A percentile compares a stretch with the other conserved stretches of the same genome.
Evolutionary conservation across 768 basidiomycete species (phyloP).

Genomic region (Hydnomerulius pinastri): DNA sequence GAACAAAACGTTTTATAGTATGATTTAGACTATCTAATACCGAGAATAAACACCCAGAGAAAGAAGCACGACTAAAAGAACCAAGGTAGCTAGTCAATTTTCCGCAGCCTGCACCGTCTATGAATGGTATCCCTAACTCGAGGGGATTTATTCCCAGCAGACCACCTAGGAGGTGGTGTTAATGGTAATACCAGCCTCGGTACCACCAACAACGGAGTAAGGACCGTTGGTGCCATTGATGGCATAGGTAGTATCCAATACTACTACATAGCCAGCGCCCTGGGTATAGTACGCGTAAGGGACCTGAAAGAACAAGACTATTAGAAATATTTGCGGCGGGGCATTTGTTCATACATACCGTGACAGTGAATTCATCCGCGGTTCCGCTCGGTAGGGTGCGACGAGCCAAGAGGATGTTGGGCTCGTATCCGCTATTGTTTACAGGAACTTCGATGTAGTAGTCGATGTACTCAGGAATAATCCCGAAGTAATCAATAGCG

Average conservation of each 20-base stretch:
- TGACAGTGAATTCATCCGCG: conserved; percentile 16
- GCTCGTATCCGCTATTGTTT: conserved; percentile 32
- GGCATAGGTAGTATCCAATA: conserved; percentile 25
- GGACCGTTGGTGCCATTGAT: conserved; percentile 19
- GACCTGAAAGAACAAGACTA: conserved; percentile 23
- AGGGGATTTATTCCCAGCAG: not conserved
- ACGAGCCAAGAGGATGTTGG: conserved; percentile 31
- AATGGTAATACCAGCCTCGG: conserved; percentile 18
- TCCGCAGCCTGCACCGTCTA: not conserved
- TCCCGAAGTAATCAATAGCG: conserved; percentile 19
- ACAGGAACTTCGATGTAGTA: conserved; percentile 36
- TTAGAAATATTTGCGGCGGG: too few relatives aligned
- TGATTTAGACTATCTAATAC: not conserved
- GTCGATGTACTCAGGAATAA: conserved; percentile 28
- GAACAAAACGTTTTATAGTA: too few relatives aligned
- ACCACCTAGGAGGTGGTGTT: conserved; percentile 5
- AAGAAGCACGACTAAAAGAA: not conserved
- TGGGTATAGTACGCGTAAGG: conserved; percentile 25
- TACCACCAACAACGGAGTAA: conserved; percentile 25
- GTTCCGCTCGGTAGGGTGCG: conserved; percentile 12
- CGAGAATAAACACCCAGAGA: not conserved
- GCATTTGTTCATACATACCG: too few relatives aligned
- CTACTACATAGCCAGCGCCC: conserved; percentile 22
- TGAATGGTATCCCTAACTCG: not conserved
- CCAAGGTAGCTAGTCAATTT: not conserved